Evolutionary conservation across 768 basidiomycete species (phyloP).

Genomic region (Pulveroboletus sp.): DNA sequence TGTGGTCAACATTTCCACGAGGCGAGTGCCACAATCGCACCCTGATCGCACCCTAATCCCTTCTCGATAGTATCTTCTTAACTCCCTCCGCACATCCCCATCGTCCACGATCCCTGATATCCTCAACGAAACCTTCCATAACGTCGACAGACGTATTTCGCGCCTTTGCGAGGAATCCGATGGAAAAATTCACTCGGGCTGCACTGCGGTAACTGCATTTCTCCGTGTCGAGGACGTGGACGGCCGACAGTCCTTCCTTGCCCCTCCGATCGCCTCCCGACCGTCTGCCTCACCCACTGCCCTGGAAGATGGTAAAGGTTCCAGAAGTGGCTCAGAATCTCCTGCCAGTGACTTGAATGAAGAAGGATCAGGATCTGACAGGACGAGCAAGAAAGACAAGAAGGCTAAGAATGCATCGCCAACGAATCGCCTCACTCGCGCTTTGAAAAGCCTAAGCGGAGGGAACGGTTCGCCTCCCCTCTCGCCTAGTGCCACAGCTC

Average conservation of each 20-base stretch:
- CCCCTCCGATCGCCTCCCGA: conserved; percentile 23
- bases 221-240: conserved; percentile 83
- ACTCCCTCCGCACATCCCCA: conserved; percentile 60
- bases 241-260: conserved; percentile 67
- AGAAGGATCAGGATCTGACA: conserved; percentile 29
- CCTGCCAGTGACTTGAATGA: conserved; percentile 43
- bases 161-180: conserved; percentile 81
- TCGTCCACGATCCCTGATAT: conserved; percentile 72
- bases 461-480: conserved; percentile 19
- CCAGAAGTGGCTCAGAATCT: conserved; percentile 38
- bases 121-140: conserved; percentile 91
- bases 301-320: conserved; percentile 29
- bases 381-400: conserved; percentile 38
- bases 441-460: conserved; percentile 48
- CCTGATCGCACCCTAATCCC: conserved; percentile 2
- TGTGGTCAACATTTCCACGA: conserved; percentile 95
- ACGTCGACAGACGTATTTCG: conserved; percentile 81
- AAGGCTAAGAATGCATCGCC: conserved; percentile 39
- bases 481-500: conserved; percentile 6
- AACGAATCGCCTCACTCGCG: conserved; percentile 52
- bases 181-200: conserved; percentile 93
- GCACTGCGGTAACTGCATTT: conserved; percentile 95
- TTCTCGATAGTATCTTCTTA: conserved; percentile 53
- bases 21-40: conserved; percentile 36
- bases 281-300: conserved; percentile 32